These are phyloP conservation scores for Venturia nashicola DNA, from an alignment of 2,329 filamentous ascomycete genomes.

Conservation along the genomic window DNA sequence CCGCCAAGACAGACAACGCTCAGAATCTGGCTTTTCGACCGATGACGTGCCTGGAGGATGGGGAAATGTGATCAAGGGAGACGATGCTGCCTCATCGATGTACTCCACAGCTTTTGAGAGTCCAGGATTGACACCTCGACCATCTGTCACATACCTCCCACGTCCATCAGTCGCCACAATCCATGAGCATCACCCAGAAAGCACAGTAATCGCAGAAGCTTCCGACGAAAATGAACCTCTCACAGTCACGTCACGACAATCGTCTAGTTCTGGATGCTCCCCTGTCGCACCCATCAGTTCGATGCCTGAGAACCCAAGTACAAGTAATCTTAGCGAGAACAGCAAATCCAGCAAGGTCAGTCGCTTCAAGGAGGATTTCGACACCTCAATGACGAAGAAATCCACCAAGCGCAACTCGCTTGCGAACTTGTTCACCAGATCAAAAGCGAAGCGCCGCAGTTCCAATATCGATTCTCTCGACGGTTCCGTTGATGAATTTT, in stretches of 20 bases:
- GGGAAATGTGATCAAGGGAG: constrained; percentile 22
- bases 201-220: neutral
- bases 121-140: neutral
- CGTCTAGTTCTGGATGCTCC: neutral
- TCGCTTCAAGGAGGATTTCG: constrained; percentile 13
- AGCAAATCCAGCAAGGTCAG: constrained; percentile 12
- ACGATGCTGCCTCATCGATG: constrained; percentile 22
- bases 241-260: neutral
- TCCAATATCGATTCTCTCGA: constrained; percentile 1
- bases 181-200: neutral
- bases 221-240: neutral
- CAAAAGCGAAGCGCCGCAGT: neutral
- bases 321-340: constrained; percentile 15
- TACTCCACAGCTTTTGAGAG: constrained; percentile 20
- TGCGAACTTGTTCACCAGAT: neutral
- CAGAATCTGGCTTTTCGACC: constrained; percentile 22
- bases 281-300: neutral
- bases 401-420: constrained; percentile 1
- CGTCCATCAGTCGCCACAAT: neutral
- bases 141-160: neutral
- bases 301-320: constrained; percentile 9
- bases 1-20: constrained; percentile 10
- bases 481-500: neutral
- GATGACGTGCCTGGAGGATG: constrained; percentile 23
- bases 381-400: neutral